Percentiles rank a stretch among this genome's conserved stretches.
These are phyloP conservation scores for Nigrospora sphaerica DNA, from an alignment of 2,329 filamentous ascomycete species.

Conservation along the genomic window DNA sequence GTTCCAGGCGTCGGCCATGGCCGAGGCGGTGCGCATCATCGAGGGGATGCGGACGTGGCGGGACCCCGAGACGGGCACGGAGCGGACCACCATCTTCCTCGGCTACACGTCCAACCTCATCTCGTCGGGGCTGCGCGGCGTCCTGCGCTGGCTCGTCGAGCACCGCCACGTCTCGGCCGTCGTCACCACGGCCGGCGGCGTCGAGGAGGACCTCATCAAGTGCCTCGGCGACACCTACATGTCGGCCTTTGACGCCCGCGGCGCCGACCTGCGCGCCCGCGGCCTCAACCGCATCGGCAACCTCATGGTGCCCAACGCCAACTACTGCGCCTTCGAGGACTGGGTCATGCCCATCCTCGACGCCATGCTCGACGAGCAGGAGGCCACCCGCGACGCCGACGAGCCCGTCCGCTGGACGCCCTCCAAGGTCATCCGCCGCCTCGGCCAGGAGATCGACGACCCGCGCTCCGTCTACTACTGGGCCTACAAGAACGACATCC, in stretches of 20 bases:
- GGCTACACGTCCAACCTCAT: slow-evolving; percentile 98
- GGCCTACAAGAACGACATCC: slow-evolving; percentile 95
- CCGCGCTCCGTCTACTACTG: slow-evolving; percentile 92
- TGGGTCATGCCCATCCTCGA: slow-evolving; percentile 97
- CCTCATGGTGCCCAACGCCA: slow-evolving; percentile 89
- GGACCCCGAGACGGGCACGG: slow-evolving; percentile 65
- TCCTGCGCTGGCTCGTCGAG: slow-evolving; percentile 85
- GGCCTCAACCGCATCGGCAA: slow-evolving; percentile 96
- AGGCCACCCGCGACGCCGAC: slow-evolving; percentile 60
- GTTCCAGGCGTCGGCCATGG: slow-evolving; percentile 68
- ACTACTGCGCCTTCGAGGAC: slow-evolving; percentile 97
- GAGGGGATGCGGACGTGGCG: slow-evolving; percentile 88
- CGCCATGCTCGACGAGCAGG: slow-evolving; percentile 87
- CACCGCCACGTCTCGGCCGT: slow-evolving; percentile 89
- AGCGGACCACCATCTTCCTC: slow-evolving; percentile 87
- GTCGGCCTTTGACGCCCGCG: slow-evolving; percentile 72
- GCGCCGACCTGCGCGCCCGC: slow-evolving; percentile 70
- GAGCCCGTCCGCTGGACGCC: slow-evolving; percentile 85
- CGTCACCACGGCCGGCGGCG: slow-evolving; percentile 89
- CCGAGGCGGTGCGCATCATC: slow-evolving; percentile 80
- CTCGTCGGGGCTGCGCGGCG: slow-evolving; percentile 87
- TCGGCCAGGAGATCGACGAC: slow-evolving; percentile 92
- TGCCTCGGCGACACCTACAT: slow-evolving; percentile 93
- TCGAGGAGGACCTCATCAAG: slow-evolving; percentile 98
- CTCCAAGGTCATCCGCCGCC: slow-evolving; percentile 79